Base-by-base conservation (phyloP, 2,329 filamentous ascomycete genomes). In the Neofusicoccum parvum region DNA sequence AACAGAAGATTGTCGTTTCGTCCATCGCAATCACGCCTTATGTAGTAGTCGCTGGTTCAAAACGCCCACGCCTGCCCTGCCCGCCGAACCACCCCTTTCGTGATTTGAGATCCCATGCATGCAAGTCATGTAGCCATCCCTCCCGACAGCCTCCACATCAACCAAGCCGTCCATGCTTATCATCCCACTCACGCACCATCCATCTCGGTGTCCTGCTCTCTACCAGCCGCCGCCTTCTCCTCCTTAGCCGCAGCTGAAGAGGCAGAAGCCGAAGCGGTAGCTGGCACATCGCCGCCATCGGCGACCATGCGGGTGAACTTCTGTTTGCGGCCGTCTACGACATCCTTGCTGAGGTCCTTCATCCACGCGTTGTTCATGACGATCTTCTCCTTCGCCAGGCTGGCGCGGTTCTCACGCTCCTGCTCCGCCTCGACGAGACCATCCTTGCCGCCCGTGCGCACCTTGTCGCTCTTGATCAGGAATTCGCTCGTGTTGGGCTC, bases 291-390 rank as follows among this genome's bases (percentile, higher is more conserved):
- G 17, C 46, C 46, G 20, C 59, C 59, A 12, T 59, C 63, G 7
- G 41, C 51, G 11, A 65, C 32, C 63, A 20, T 34, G 6, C 63
- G 27, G n/a, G n/a, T 15, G 62, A 75, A 78, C 10, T 70, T 69
- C 7, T 69, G 66, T 67, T 83, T 83, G 67, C 73, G 74, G 27
- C 73, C 75, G 68, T 83, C 81, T 9, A 83, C 80, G 39, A 81
- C 80, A 43, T 82, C 80, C 58, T 78, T 78, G 65, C 74, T 78
- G 53, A 81, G 65, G 43, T 79, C 80, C 69, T 77, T 80, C 81
- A 83, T 83, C 71, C 76, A 81, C 2, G 70, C 72, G 65, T 80
- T 81, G 68, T 81, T 82, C 66, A 78, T 74, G 37, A 80, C 73
- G n/a, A 79, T 75, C 34, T 74, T 72, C 66, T 83, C 82, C 67